Conservation (phyloP, 495 filamentous ascomycete genomes). For the Pseudotulostoma volvatum region DNA sequence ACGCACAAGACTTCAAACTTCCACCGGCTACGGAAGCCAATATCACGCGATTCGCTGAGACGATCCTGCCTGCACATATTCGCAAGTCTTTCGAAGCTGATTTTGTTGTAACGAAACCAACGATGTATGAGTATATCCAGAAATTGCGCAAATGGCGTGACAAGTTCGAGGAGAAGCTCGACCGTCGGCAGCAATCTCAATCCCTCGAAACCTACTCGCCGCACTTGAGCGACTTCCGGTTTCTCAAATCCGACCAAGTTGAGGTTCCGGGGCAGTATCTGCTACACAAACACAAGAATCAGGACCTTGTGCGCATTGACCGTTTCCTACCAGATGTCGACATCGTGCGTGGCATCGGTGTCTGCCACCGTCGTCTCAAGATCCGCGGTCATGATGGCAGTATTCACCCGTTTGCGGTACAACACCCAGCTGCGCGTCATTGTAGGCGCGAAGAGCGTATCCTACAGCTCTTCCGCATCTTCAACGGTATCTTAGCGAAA, state of each 20-base stretch:
- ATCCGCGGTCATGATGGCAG: slow-evolving; percentile 97
- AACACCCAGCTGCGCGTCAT: slow-evolving; percentile 82
- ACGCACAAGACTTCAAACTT: slow-evolving; percentile 80
- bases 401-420: slow-evolving; percentile 83
- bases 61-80: slow-evolving; percentile 82
- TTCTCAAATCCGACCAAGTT: slow-evolving; percentile 95
- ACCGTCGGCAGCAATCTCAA: slow-evolving; percentile 56
- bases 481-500: slow-evolving; percentile 77
- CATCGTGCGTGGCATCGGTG: slow-evolving; percentile 69
- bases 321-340: slow-evolving; percentile 90
- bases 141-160: slow-evolving; percentile 92
- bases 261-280: slow-evolving; percentile 96
- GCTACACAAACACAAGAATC: slow-evolving; percentile 92
- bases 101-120: slow-evolving; percentile 84
- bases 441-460: slow-evolving; percentile 90
- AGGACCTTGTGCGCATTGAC: slow-evolving; percentile 93
- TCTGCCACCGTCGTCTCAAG: slow-evolving; percentile 81
- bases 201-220: slow-evolving; percentile 68
- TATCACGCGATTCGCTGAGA: slow-evolving; percentile 91
- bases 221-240: slow-evolving; percentile 88
- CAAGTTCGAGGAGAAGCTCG: slow-evolving; percentile 94
- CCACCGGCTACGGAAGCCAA: slow-evolving; percentile 84
- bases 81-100: slow-evolving; percentile 88
- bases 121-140: slow-evolving; percentile 94
- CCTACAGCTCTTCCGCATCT: slow-evolving; percentile 90